phyloP scores from a whole-genome alignment of 139 green algal genomes.

The Pseudopediastrum boryanum region DNA sequence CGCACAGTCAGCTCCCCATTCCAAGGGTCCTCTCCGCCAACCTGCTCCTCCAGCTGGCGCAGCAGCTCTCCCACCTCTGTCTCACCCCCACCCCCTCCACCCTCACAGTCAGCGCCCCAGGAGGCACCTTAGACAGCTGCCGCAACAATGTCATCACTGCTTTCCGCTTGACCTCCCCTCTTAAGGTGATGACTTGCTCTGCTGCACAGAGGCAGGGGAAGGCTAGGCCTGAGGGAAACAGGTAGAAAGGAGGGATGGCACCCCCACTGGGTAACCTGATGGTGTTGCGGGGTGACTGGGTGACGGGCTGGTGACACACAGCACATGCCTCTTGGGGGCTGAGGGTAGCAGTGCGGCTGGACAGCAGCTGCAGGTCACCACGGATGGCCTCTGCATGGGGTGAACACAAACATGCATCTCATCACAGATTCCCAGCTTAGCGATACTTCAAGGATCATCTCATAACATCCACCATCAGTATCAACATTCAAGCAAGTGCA shows the following conservation, averaged over 20 bases:
- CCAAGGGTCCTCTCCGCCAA: constrained; percentile 72
- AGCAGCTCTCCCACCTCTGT: constrained; percentile 41
- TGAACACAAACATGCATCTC: too few species aligned
- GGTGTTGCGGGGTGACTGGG: constrained; percentile 34
- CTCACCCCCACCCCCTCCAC: background rate
- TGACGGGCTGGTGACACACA: constrained; percentile 59
- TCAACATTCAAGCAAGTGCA: too few species aligned
- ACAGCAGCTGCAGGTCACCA: constrained; percentile 54
- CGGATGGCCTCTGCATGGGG: constrained; percentile 49
- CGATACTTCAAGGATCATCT: too few species aligned
- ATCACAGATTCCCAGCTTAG: too few species aligned
- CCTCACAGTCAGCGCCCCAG: too few species aligned
- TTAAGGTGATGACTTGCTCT: constrained; percentile 19
- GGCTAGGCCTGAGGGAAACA: constrained; percentile 70
- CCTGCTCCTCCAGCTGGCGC: constrained; percentile 52
- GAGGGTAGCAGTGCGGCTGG: constrained; percentile 55
- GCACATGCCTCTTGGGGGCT: constrained; percentile 61
- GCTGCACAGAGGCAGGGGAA: constrained; percentile 35
- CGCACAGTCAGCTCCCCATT: constrained; percentile 64
- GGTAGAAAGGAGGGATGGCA: constrained; percentile 69
- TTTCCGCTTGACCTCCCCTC: constrained; percentile 3
- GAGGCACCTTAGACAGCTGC: constrained; percentile 7
- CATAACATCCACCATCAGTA: too few species aligned
- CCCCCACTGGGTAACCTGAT: constrained; percentile 45
- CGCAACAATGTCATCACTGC: background rate